Conservation (phyloP, 768 basidiomycete species). For the Dacryopinax primogenitus region DNA sequence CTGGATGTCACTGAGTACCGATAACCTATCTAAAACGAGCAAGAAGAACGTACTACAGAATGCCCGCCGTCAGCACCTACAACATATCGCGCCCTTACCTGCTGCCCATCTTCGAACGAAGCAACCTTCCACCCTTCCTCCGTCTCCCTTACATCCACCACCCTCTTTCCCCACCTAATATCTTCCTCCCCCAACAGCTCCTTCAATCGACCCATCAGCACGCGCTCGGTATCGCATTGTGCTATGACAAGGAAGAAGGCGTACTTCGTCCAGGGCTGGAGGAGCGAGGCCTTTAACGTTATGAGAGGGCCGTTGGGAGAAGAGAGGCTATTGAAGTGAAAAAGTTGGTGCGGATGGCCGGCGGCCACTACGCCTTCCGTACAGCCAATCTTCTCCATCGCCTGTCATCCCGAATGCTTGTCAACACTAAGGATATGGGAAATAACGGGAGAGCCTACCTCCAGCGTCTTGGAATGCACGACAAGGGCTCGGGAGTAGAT, state of each 20-base stretch:
- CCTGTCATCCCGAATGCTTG: too few species aligned
- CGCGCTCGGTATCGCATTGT: slow-evolving; percentile 36
- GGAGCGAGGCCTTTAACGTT: slow-evolving; percentile 16
- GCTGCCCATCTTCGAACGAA: slow-evolving; percentile 36
- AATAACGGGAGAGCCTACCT: slow-evolving; percentile 27
- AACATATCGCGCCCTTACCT: slow-evolving; percentile 36
- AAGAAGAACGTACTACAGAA: too few species aligned
- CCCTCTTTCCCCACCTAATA: not conserved
- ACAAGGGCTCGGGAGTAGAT: slow-evolving; percentile 36
- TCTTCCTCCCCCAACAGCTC: slow-evolving; percentile 19
- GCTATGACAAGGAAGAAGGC: slow-evolving; percentile 35
- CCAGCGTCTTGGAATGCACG: slow-evolving; percentile 42
- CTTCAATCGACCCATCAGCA: slow-evolving; percentile 29
- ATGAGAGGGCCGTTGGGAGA: not conserved
- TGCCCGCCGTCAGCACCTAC: slow-evolving; percentile 41
- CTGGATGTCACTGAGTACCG: too few species aligned
- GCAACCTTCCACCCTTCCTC: slow-evolving; percentile 24
- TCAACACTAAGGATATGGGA: too few species aligned
- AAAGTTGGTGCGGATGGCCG: slow-evolving; percentile 28
- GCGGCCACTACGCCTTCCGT: slow-evolving; percentile 30
- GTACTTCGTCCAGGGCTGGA: slow-evolving; percentile 33
- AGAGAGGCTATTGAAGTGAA: slow-evolving; percentile 23
- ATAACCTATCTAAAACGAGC: too few species aligned
- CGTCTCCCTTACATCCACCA: not conserved
- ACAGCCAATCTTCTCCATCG: slow-evolving; percentile 35